Percentiles rank a stretch among this genome's conserved stretches.
phyloP scores from a whole-genome alignment of 2,329 filamentous ascomycete species.

The Sclerotinia nivalis region DNA sequence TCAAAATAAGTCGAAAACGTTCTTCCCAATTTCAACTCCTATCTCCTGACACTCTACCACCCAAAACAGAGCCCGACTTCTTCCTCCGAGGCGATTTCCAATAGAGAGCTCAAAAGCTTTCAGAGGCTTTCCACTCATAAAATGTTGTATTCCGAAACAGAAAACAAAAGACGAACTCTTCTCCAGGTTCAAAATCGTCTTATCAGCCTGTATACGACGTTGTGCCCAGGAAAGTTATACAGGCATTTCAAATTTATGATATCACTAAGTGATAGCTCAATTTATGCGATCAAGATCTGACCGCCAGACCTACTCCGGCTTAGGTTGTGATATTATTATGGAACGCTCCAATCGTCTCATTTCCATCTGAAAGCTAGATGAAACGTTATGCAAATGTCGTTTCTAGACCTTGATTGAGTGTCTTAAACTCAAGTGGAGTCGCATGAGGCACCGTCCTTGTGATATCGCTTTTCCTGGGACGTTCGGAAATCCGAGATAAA shows the following conservation, averaged over 20 bases:
- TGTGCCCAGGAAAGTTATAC: not conserved
- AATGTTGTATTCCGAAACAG: no score
- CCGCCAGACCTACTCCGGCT: not conserved
- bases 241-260: not conserved
- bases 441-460: not conserved
- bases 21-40: not conserved
- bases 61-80: not conserved
- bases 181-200: not conserved
- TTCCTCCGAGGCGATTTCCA: not conserved
- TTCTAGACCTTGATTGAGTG: not conserved
- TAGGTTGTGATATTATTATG: not conserved
- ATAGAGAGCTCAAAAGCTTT: no score
- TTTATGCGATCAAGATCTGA: not conserved
- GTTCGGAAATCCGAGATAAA: not conserved
- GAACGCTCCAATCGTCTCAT: not conserved
- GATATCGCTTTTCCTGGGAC: not conserved
- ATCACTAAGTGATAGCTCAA: not conserved
- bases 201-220: not conserved
- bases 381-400: not conserved
- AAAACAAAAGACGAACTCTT: no score
- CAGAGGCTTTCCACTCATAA: no score
- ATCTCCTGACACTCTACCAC: not conserved
- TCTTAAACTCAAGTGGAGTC: not conserved
- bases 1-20: not conserved
- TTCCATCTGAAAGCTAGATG: conserved; percentile 2